These are phyloP conservation scores for Ramularia endophylla DNA, from an alignment of 2,329 filamentous ascomycete species.

Conservation along the genomic window DNA sequence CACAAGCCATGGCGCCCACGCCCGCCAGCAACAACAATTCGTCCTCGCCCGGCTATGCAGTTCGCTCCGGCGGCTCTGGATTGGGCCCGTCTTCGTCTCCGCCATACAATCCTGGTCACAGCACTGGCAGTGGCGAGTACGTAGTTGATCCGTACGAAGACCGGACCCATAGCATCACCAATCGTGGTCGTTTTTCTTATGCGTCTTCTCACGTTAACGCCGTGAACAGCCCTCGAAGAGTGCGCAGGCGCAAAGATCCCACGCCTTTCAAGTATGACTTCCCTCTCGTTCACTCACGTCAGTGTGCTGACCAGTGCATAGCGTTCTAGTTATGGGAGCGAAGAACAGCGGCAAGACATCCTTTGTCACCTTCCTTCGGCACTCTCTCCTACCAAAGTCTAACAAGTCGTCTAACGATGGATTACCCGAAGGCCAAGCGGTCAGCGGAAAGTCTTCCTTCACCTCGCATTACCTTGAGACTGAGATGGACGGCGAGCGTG, in stretches of 20 bases:
- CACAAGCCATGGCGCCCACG: slow-evolving; percentile 18
- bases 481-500: slow-evolving; percentile 84
- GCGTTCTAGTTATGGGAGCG: slow-evolving; percentile 84
- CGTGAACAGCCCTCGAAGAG: slow-evolving; percentile 84
- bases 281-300: neutral
- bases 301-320: slow-evolving; percentile 33
- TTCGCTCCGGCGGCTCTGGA: slow-evolving; percentile 19
- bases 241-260: slow-evolving; percentile 92
- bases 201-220: slow-evolving; percentile 79
- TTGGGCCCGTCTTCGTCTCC: slow-evolving; percentile 20
- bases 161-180: slow-evolving; percentile 88
- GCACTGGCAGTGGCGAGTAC: slow-evolving; percentile 45
- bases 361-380: slow-evolving; percentile 92
- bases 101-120: slow-evolving; percentile 2
- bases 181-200: slow-evolving; percentile 94
- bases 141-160: slow-evolving; percentile 64
- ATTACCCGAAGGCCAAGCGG: slow-evolving; percentile 11
- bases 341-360: slow-evolving; percentile 89
- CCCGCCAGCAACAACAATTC: slow-evolving; percentile 18
- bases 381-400: slow-evolving; percentile 72
- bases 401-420: slow-evolving; percentile 57
- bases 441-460: slow-evolving; percentile 49
- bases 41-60: slow-evolving; percentile 24
- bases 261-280: slow-evolving; percentile 96
- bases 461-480: slow-evolving; percentile 87